These are phyloP conservation scores for Hirsutella rhossiliensis DNA, from an alignment of 2,329 filamentous ascomycete species.

Conservation along the genomic window DNA sequence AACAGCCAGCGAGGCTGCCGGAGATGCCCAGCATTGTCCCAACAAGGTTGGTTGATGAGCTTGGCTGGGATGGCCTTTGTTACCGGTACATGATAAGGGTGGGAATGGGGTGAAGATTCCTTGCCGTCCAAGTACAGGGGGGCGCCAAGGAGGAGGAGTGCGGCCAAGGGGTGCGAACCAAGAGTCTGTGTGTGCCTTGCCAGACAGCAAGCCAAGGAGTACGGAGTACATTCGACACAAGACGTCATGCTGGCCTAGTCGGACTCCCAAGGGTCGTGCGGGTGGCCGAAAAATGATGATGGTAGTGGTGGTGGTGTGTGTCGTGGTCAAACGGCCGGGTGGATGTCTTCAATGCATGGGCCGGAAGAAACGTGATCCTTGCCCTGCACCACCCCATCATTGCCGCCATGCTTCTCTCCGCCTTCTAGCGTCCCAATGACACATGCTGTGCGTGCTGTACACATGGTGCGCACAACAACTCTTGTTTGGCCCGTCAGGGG, in stretches of 20 bases:
- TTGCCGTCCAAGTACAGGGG: too few species aligned
- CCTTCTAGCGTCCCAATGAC: slow-evolving; percentile 1
- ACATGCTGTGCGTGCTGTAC: neutral
- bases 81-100: neutral
- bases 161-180: too few species aligned
- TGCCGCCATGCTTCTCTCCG: slow-evolving; percentile 2
- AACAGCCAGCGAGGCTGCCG: neutral
- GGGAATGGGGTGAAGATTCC: neutral
- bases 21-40: neutral
- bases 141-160: too few species aligned
- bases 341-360: slow-evolving; percentile 10
- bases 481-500: too few species aligned
- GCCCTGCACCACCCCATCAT: slow-evolving; percentile 4
- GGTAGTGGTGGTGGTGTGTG: slow-evolving; percentile 2
- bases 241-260: too few species aligned
- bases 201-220: too few species aligned
- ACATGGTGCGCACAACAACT: too few species aligned
- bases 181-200: too few species aligned
- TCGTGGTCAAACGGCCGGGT: slow-evolving; percentile 9
- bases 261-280: too few species aligned
- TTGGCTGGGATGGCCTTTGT: neutral
- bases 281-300: too few species aligned
- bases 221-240: too few species aligned
- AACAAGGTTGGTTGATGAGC: neutral
- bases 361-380: slow-evolving; percentile 4